Percentiles rank a stretch among this genome's conserved stretches.
These are phyloP conservation scores for Botrytis squamosa DNA, from an alignment of 2,329 filamentous ascomycete genomes.

Conservation along the genomic window DNA sequence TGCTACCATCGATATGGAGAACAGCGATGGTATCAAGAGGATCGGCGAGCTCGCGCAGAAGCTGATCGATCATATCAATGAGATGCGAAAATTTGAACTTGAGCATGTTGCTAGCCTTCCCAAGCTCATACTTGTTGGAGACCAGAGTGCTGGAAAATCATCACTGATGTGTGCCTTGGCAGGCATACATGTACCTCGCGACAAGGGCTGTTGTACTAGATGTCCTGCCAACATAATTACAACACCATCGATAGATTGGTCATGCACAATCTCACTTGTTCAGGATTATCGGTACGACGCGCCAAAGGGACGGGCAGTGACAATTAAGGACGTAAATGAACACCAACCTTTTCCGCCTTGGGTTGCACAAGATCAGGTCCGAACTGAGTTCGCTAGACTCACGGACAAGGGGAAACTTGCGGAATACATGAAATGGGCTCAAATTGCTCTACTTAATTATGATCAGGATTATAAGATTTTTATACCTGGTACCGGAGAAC, in stretches of 20 bases:
- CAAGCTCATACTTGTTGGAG: constrained; percentile 78
- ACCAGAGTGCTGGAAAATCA: constrained; percentile 82
- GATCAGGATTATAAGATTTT: constrained; percentile 47
- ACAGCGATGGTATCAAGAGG: not conserved
- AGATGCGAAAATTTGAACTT: constrained; percentile 70
- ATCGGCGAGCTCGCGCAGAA: constrained; percentile 57
- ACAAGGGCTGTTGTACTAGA: constrained; percentile 71
- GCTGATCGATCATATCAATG: constrained; percentile 63
- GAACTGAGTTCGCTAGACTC: constrained; percentile 60
- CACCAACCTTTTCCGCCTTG: constrained; percentile 62
- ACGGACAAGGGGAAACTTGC: constrained; percentile 62
- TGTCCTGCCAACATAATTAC: constrained; percentile 77
- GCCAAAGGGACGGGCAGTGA: too few relatives aligned
- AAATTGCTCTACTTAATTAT: constrained; percentile 74
- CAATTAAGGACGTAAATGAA: constrained; percentile 18
- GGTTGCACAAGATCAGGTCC: constrained; percentile 49
- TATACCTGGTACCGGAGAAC: constrained; percentile 39
- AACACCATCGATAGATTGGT: constrained; percentile 60
- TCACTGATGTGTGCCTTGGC: constrained; percentile 62
- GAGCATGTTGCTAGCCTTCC: constrained; percentile 66
- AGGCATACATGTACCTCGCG: constrained; percentile 70
- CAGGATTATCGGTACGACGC: too few relatives aligned
- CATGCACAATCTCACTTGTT: constrained; percentile 61
- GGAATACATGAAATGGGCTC: constrained; percentile 68
- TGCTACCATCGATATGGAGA: too few relatives aligned